These are phyloP conservation scores for Cryoendolithus antarcticus DNA, from an alignment of 2,329 filamentous ascomycete species.

Conservation along the genomic window DNA sequence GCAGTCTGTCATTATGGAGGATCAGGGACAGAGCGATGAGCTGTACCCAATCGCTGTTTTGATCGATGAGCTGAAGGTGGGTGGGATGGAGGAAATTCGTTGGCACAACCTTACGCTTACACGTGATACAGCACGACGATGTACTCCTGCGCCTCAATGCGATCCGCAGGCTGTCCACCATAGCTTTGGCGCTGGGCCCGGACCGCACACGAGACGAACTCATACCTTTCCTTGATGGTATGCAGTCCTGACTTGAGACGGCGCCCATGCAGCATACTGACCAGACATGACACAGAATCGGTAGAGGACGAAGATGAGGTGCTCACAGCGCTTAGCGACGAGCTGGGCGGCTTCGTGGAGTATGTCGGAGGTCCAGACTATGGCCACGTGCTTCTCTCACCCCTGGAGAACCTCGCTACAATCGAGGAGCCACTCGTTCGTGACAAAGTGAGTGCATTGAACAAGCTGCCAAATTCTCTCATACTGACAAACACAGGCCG, in stretches of 20 bases:
- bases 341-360: constrained; percentile 92
- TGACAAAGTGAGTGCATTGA: constrained; percentile 65
- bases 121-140: constrained; percentile 69
- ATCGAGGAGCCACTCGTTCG: constrained; percentile 97
- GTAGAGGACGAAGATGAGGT: constrained; percentile 99
- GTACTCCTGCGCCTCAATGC: constrained; percentile 95
- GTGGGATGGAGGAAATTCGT: constrained; percentile 7
- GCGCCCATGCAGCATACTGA: neutral
- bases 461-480: neutral
- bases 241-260: constrained; percentile 33
- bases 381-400: constrained; percentile 91
- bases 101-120: constrained; percentile 7
- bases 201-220: constrained; percentile 97
- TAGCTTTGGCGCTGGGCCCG: constrained; percentile 86
- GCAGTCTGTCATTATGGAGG: constrained; percentile 87
- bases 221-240: constrained; percentile 97
- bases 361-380: constrained; percentile 91
- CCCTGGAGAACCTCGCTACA: constrained; percentile 91
- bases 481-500: constrained; percentile 52
- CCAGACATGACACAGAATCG: constrained; percentile 56
- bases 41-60: constrained; percentile 99
- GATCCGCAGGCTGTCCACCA: constrained; percentile 94
- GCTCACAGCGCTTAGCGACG: constrained; percentile 88
- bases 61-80: constrained; percentile 98
- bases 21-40: constrained; percentile 86